Evolutionary conservation across 2,329 filamentous ascomycete genomes (phyloP).

Genomic region (Fusarium scirpi): DNA sequence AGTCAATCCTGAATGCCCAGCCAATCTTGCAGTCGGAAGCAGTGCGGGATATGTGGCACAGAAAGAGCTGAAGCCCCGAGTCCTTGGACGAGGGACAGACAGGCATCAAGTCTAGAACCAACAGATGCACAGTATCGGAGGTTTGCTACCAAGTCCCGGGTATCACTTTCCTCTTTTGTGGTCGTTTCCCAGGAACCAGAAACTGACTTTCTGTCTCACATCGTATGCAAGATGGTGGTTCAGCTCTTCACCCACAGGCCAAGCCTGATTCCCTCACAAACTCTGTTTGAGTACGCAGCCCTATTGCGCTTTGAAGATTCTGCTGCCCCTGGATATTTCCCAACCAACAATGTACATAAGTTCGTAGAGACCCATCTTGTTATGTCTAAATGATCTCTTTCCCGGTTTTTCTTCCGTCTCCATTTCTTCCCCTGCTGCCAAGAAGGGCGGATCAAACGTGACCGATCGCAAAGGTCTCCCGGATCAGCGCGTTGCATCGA

Average conservation of each 20-base stretch:
- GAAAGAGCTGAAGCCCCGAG: slow-evolving; percentile 20
- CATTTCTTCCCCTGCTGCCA: slow-evolving; percentile 2
- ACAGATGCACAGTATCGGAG: background rate
- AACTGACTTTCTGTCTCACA: slow-evolving; percentile 2
- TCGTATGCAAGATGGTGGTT: slow-evolving; percentile 16
- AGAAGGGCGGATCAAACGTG: slow-evolving; percentile 15
- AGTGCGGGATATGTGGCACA: slow-evolving; percentile 7
- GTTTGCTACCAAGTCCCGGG: background rate
- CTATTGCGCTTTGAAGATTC: slow-evolving; percentile 5
- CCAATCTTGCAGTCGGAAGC: background rate
- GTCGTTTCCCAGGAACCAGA: slow-evolving; percentile 13
- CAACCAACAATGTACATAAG: slow-evolving; percentile 22
- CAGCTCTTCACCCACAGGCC: slow-evolving; percentile 25
- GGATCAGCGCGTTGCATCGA: slow-evolving; percentile 25
- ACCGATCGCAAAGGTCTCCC: slow-evolving; percentile 2
- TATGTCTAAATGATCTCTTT: background rate
- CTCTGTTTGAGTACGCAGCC: slow-evolving; percentile 14
- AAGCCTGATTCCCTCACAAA: slow-evolving; percentile 9
- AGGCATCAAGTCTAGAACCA: slow-evolving; percentile 11
- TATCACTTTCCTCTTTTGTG: slow-evolving; percentile 19
- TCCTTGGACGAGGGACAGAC: slow-evolving; percentile 6
- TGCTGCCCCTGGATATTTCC: slow-evolving; percentile 6
- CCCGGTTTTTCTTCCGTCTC: background rate
- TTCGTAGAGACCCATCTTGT: background rate
- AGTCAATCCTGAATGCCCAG: background rate